A percentile compares a stretch with the other conserved stretches of the same genome.
Evolutionary conservation across 768 basidiomycete species (phyloP).

Genomic region (Rhizopogon vesiculosus): DNA sequence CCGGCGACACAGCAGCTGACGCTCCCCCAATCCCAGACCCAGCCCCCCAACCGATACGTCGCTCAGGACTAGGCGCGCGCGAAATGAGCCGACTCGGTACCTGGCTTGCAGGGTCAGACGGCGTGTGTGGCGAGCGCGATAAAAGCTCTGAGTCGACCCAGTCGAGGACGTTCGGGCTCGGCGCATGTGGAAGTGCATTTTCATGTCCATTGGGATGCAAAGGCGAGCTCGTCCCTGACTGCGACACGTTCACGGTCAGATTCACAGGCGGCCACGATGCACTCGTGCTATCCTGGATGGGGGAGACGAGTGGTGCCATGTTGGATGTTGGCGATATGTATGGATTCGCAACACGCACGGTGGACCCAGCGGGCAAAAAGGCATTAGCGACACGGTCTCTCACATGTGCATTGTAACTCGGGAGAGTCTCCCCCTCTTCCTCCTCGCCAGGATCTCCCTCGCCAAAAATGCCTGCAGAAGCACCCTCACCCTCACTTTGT

Average conservation of each 20-base stretch:
- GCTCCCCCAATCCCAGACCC: neutral
- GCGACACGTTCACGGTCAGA: slow-evolving; percentile 30
- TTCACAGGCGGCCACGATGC: too few species aligned
- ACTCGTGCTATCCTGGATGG: neutral
- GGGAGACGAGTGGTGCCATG: slow-evolving; percentile 27
- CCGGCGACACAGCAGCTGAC: slow-evolving; percentile 2
- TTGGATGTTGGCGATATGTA: slow-evolving; percentile 36
- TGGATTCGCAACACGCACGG: slow-evolving; percentile 60
- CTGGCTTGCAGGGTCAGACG: slow-evolving; percentile 23
- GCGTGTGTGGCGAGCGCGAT: slow-evolving; percentile 32
- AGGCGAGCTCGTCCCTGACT: slow-evolving; percentile 38
- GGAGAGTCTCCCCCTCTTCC: slow-evolving; percentile 70
- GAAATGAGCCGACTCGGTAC: slow-evolving; percentile 20
- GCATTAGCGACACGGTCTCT: slow-evolving; percentile 85
- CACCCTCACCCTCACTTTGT: slow-evolving; percentile 15
- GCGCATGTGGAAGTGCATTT: neutral
- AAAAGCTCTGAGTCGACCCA: slow-evolving; percentile 87
- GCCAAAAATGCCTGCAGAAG: slow-evolving; percentile 29
- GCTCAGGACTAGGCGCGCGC: slow-evolving; percentile 59
- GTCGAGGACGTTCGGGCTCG: slow-evolving; percentile 34
- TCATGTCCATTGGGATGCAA: neutral
- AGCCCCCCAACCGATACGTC: slow-evolving; percentile 11
- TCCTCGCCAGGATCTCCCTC: slow-evolving; percentile 35
- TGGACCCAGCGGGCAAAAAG: slow-evolving; percentile 60
- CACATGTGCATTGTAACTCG: slow-evolving; percentile 86